Evolutionary conservation across 306 rosid species (phyloP).

Genomic region (Malus asiatica): DNA sequence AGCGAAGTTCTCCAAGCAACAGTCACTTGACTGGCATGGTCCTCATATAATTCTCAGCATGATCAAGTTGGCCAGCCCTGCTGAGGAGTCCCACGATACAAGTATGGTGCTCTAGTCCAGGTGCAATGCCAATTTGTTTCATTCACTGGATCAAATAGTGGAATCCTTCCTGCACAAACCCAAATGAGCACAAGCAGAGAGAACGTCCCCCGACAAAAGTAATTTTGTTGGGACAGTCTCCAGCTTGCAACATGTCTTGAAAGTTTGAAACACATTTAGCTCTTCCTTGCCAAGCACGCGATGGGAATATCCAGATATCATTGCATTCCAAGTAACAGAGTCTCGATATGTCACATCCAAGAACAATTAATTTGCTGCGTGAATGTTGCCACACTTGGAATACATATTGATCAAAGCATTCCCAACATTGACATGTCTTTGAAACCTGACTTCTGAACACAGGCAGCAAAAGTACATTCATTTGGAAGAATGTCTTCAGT

Average conservation of each 20-base stretch:
- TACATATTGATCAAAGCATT: constrained; percentile 65
- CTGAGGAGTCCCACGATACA: constrained; percentile 34
- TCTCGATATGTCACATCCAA: constrained; percentile 29
- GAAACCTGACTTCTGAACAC: constrained; percentile 47
- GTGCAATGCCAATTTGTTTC: constrained; percentile 24
- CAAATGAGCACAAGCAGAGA: constrained; percentile 53
- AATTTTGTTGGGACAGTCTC: constrained; percentile 40
- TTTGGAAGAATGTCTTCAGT: constrained; percentile 34
- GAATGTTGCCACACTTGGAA: constrained; percentile 59
- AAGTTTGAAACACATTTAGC: constrained; percentile 26
- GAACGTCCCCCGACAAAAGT: constrained; percentile 45
- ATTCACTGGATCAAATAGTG: constrained; percentile 42
- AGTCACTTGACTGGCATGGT: constrained; percentile 21
- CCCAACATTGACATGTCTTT: constrained; percentile 36
- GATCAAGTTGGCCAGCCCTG: constrained; percentile 30
- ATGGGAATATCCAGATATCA: constrained; percentile 62
- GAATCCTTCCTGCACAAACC: constrained; percentile 46
- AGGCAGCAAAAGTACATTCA: constrained; percentile 45
- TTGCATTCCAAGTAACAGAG: constrained; percentile 49
- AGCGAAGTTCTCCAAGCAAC: constrained; percentile 36
- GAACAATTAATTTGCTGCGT: constrained; percentile 45
- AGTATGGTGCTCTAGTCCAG: constrained; percentile 35
- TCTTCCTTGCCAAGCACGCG: constrained; percentile 67
- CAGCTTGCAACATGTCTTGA: constrained; percentile 35
- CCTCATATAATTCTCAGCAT: constrained; percentile 27